Evolutionary conservation across 805 yeast species (phyloP), one percentile per base, ranked within the genome.

Genomic region (Myxozyma monticola): DNA sequence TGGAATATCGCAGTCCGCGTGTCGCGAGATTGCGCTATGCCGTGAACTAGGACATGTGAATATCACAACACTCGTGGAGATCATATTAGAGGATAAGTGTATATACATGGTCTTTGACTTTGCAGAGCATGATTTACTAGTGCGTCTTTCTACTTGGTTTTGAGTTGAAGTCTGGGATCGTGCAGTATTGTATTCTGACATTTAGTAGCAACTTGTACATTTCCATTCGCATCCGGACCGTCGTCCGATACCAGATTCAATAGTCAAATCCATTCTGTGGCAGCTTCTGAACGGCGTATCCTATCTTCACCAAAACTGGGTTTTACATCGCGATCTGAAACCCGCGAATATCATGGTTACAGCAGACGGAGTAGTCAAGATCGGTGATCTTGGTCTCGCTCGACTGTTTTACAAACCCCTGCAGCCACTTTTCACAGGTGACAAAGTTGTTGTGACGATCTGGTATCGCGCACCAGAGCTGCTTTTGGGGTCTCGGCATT

Each of bases 321-420:
- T 93, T 2, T 72, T 93, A 43, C 99, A 93, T 68, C 76, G 99
- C 55, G 99, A 93, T 69, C 75, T 93, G 57, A 93, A 93, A 63
- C 99, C 99, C 0, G 99, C 99, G 1, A 91, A 91, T 69, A 91
- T 93, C 58, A 93, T 91, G 98, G 96, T 91, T 0, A 81, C 96
- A 0, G 76, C 83, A 7, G 80, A 78, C 51, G 99, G 99, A 0
- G 80, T 82, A n/a, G 93, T 91, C 17, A 93, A 93, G 67, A 90
- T 91, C 54, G 99, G 98, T 20, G 99, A 91, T 52, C 59, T 61
- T 66, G 96, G 96, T 0, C 59, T 78, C n/a, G 78, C 81, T 0
- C 73, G 77, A 55, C 69, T 74, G 41, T 75, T 31, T 72, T 49
- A 54, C 18, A 49, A 51, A 29, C 58, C 60, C 8, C 44, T 70